These are phyloP conservation scores for Areca catechu DNA, from an alignment of 176 grass and related monocot genomes.

Conservation along the genomic window DNA sequence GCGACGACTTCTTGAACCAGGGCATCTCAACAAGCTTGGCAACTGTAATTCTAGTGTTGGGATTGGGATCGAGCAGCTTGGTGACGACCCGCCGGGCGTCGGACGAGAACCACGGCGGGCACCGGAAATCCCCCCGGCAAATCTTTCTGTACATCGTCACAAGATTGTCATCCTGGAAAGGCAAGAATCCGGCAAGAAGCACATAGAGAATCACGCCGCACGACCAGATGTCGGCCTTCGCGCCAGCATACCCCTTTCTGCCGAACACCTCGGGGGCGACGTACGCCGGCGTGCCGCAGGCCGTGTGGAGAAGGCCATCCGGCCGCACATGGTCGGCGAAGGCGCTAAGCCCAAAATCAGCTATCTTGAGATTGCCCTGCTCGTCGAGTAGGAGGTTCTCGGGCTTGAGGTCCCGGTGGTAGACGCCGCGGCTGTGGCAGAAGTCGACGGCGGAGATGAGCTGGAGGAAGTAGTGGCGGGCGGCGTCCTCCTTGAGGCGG, in stretches of 20 bases:
- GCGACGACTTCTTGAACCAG: slow-evolving; percentile 9
- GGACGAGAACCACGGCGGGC: slow-evolving; percentile 20
- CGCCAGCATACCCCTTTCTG: slow-evolving; percentile 17
- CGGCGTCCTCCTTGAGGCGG: slow-evolving; percentile 11
- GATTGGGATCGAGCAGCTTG: slow-evolving; percentile 16
- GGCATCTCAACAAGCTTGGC: slow-evolving; percentile 5
- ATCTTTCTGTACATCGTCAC: slow-evolving; percentile 17
- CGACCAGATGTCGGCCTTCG: slow-evolving; percentile 13
- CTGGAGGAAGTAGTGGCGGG: slow-evolving; percentile 16
- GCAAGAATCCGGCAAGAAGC: slow-evolving; percentile 12
- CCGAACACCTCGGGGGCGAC: slow-evolving; percentile 22
- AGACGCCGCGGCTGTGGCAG: slow-evolving; percentile 17
- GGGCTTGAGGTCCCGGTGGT: slow-evolving; percentile 17
- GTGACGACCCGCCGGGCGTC: slow-evolving; percentile 7
- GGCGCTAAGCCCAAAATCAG: slow-evolving; percentile 18
- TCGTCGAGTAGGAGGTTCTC: slow-evolving; percentile 18
- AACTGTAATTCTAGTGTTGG: slow-evolving; percentile 11
- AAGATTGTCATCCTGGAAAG: slow-evolving; percentile 20
- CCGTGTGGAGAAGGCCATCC: slow-evolving; percentile 18
- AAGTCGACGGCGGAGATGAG: slow-evolving; percentile 18
- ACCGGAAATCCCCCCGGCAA: slow-evolving; percentile 8
- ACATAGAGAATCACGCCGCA: slow-evolving; percentile 18
- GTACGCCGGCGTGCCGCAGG: slow-evolving; percentile 22
- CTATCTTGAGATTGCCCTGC: slow-evolving; percentile 19
- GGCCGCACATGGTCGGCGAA: slow-evolving; percentile 9